Conservation (phyloP, 1,139 yeast species). For the Tardiomyces blankii region DNA sequence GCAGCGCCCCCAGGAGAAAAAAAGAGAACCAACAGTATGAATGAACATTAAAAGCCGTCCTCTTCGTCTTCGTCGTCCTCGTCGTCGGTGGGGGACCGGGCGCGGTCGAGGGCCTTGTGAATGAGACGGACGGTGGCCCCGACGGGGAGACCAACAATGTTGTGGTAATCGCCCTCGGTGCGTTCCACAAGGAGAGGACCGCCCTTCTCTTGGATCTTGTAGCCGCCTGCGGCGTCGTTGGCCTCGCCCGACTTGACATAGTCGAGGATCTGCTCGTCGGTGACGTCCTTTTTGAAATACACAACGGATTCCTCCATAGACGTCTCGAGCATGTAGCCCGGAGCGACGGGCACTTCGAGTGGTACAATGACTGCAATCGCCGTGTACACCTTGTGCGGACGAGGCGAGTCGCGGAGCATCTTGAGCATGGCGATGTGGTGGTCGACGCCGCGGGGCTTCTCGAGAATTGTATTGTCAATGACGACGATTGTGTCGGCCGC, state of each 20-base stretch:
- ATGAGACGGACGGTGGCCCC: slow-evolving; percentile 40
- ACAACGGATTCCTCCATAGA: slow-evolving; percentile 38
- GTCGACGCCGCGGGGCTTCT: slow-evolving; percentile 55
- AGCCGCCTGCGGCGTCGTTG: slow-evolving; percentile 81
- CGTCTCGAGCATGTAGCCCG: slow-evolving; percentile 30
- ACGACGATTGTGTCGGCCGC: slow-evolving; percentile 88
- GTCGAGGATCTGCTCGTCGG: slow-evolving; percentile 41
- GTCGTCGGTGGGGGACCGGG: slow-evolving; percentile 8
- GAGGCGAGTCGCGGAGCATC: slow-evolving; percentile 32
- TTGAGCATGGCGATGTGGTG: slow-evolving; percentile 42
- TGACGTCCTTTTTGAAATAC: slow-evolving; percentile 35
- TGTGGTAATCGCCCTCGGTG: slow-evolving; percentile 71
- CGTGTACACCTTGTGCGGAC: slow-evolving; percentile 49
- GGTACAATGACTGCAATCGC: slow-evolving; percentile 50
- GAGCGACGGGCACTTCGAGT: slow-evolving; percentile 25
- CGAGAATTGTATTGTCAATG: slow-evolving; percentile 48
- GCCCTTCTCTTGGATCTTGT: slow-evolving; percentile 68
- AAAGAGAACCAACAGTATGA: too few relatives aligned
- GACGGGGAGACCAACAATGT: slow-evolving; percentile 85
- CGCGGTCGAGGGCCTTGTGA: slow-evolving; percentile 22
- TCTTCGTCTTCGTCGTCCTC: slow-evolving; percentile 8
- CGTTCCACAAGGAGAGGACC: slow-evolving; percentile 46
- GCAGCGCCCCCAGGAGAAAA: not conserved
- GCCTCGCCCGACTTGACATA: slow-evolving; percentile 74
- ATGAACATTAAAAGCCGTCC: not conserved